A percentile compares a stretch with the other conserved stretches of the same genome.
Conservation (phyloP, 805 yeast species). For the Clavispora fructus region DNA sequence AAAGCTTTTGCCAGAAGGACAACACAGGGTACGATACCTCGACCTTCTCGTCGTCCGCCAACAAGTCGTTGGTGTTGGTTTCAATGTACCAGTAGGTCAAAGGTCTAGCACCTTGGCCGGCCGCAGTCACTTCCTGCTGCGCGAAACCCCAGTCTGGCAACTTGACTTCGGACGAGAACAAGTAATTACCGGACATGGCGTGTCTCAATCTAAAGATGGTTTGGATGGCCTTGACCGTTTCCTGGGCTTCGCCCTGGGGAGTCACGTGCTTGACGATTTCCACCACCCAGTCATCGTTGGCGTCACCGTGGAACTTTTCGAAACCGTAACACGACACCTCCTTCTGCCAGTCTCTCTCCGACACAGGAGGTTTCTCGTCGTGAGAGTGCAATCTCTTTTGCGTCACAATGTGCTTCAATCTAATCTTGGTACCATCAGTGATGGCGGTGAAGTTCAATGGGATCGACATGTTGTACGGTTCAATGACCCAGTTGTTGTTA, state of each 20-base stretch:
- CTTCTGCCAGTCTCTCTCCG: slow-evolving; percentile 78
- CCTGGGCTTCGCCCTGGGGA: slow-evolving; percentile 46
- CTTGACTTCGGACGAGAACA: slow-evolving; percentile 70
- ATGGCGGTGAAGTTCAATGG: slow-evolving; percentile 60
- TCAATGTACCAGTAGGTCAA: slow-evolving; percentile 72
- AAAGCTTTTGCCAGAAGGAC: slow-evolving; percentile 52
- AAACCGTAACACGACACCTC: slow-evolving; percentile 75
- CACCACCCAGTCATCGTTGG: slow-evolving; percentile 76
- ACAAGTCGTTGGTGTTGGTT: slow-evolving; percentile 53
- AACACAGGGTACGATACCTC: slow-evolving; percentile 45
- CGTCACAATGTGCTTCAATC: slow-evolving; percentile 56
- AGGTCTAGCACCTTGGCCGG: slow-evolving; percentile 58
- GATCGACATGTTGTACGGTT: slow-evolving; percentile 56
- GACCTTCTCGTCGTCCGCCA: slow-evolving; percentile 21
- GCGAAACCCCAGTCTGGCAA: slow-evolving; percentile 81
- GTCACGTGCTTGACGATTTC: slow-evolving; percentile 60
- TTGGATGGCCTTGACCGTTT: slow-evolving; percentile 56
- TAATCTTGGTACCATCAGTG: slow-evolving; percentile 62
- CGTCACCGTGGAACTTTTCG: slow-evolving; percentile 74
- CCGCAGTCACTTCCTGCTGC: slow-evolving; percentile 82
- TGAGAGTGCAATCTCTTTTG: slow-evolving; percentile 74
- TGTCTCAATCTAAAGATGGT: slow-evolving; percentile 72
- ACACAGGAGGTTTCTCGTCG: slow-evolving; percentile 74
- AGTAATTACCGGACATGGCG: slow-evolving; percentile 72
- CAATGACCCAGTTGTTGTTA: slow-evolving; percentile 70